Percentiles rank a stretch among this genome's conserved stretches.
Conservation (phyloP, 352 stramenopile species). For the Phytopythium aichiense region DNA sequence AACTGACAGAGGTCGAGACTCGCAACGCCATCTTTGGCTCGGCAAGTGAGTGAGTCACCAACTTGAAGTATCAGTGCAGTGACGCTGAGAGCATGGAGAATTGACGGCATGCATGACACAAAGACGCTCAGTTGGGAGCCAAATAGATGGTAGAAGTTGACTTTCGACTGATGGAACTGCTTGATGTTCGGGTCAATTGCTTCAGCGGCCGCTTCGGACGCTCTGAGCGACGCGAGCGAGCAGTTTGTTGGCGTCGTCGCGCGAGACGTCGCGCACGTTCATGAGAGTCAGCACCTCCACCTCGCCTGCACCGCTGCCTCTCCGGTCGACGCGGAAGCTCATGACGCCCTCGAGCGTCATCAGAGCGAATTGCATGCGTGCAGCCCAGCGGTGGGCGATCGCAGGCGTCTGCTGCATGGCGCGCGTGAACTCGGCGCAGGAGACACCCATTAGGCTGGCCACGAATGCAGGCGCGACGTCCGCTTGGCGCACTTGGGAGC, state of each 20-base stretch:
- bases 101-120: not conserved
- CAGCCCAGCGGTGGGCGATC: slow-evolving; percentile 57
- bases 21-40: not conserved
- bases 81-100: no score
- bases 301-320: slow-evolving; percentile 9
- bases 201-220: not conserved
- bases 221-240: slow-evolving; percentile 35
- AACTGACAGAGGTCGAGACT: not conserved
- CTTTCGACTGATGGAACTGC: not conserved
- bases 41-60: not conserved
- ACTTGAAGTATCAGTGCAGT: not conserved
- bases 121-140: not conserved
- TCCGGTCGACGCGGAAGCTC: slow-evolving; percentile 30
- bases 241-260: slow-evolving; percentile 32
- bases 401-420: slow-evolving; percentile 61
- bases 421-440: slow-evolving; percentile 58
- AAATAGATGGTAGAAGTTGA: not conserved
- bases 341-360: slow-evolving; percentile 83
- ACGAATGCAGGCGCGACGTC: slow-evolving; percentile 56
- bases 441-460: slow-evolving; percentile 67
- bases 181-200: not conserved
- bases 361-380: slow-evolving; percentile 75
- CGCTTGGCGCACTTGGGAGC: slow-evolving; percentile 48
- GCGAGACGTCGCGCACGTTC: slow-evolving; percentile 40
- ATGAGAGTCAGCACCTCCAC: slow-evolving; percentile 36